Evolutionary conservation across 1,284 basidiomycete genomes (phyloP), one percentile per base, ranked within the genome.

Genomic region (Athelia sp.): DNA sequence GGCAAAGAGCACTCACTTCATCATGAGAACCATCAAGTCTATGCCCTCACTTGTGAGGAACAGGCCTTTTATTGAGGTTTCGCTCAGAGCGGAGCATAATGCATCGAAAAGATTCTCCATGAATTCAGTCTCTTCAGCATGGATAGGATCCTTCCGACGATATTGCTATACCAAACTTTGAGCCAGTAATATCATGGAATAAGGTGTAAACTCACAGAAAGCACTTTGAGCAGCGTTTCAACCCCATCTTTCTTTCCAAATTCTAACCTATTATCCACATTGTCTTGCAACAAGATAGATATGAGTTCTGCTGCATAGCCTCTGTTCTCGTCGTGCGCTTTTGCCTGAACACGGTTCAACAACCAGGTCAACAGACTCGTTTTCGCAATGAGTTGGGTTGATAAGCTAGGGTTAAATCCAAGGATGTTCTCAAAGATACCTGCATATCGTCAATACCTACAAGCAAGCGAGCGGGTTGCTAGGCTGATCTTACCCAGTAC

Each of bases 91-190:
- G 0, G 93, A 91, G 63, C 95, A 98, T 19, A 99, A 67, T 0
- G 85, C 71, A 65, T 98, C 91, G 60, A 99, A 98, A 2, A 91
- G 57, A 64, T 99, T 99, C 64, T 98, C 96, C 90, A 98, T 93
- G 66, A 93, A 98, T 64, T 99, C 97, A 10, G 83, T 77, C 68
- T 99, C 96, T 53, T 99, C 97, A 4, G 85, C 79, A 56, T 93
- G 87, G 0, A 70, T 69, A 0, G 94, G 94, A 61, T 97, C 89
- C 43, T 81, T 75, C 58, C 83, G 81, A 45, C 94, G 84, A 62
- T 87, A 98, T 80, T 88, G 84, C 92, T 96, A 50, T 10, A 45
- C n/a, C 29, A 17, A 35, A 38, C 46, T 48, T 42, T 36, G 26
- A 29, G 26, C 13, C 49, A 43, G 56, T 51, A 14, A 21, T 42